Base-by-base conservation (phyloP, 164 flowering plant species). In the Sextonia rubra region DNA sequence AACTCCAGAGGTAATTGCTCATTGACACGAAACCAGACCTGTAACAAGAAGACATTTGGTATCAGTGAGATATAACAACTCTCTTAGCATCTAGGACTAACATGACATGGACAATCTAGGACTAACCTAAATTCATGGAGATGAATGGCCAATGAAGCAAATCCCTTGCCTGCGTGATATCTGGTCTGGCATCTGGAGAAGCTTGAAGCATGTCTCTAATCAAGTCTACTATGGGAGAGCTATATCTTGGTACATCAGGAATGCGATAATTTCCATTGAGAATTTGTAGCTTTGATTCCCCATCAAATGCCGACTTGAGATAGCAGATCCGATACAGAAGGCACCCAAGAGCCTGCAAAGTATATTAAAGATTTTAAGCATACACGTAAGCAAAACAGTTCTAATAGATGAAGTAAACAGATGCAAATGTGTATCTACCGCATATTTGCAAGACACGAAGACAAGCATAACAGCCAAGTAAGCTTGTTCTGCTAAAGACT, bases 131-230 rank as follows among this genome's bases (percentile, higher is more conserved):
- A 71, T 82, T 91, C 88, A 91, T 89, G 87, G 86, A 86, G 94
- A 89, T 86, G 88, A 91, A 89, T 87, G 91, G 84, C 94, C 90
- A 90, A 93, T 90, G 91, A 89, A 91, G 96, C 95, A 90, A 88
- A 92, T 91, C 85, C 83, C 98, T 96, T 93, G 97, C 99, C 98
- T 96, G 99, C 83, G 92, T 91, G 90, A 96, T 92, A 83, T 96
- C 98, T 83, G 98, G 99, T 88, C 99, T 83, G 84, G 76, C 85
- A 18, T 89, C 92, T 66, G 98, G 99, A 23, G 94, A 88, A 64
- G 89, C 84, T 73, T 92, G 89, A 73, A 96, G 97, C 97, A 92
- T 87, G 85, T 96, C 99, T 66, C 77, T 86, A 73, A 93, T 92
- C 58, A 96, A 80, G 77, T 87, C 93, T 24, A 85, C 87, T 20